Evolutionary conservation across 495 filamentous ascomycete species (phyloP), one percentile per base, ranked within the genome.

Genomic region (Neurospora tetraspora): DNA sequence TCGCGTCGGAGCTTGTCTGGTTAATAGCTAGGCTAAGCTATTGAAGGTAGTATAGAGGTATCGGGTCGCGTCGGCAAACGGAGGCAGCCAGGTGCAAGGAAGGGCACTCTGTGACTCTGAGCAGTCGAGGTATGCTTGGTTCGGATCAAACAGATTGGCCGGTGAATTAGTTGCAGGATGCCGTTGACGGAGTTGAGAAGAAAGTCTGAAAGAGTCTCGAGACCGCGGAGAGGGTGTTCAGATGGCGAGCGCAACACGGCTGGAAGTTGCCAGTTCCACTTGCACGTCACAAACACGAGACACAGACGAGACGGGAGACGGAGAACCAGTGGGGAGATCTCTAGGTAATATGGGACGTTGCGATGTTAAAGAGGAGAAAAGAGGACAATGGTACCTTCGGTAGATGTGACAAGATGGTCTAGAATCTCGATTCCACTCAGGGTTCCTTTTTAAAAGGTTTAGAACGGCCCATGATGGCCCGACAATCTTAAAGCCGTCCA

Each of bases 291-390:
- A 7, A 59, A 31, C 47, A 27, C 20, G 47, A 23, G 23, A 59
- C 39, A 73, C 68, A 65, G 31, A 36, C 38, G 68, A 37, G 10
- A 36, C 31, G 16, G 34, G 10, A n/a, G 16, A 6, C 34, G 34
- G 71, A 72, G 71, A 42, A 72, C 23, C 40, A 40, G 40, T 45
- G 69, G 40, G 39, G 69, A 70, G 69, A 71, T 40, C 36, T 23
- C 10, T 45, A 23, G 69, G 47, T 59, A 11, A 16, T 59, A 27
- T 14, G 47, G n/a, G 43, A 59, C 47, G 47, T 59, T 59, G 5
- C 47, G 23, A 59, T 31, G 47, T 59, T 59, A 27, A 59, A 27
- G 47, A 14, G 12, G 47, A 59, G 23, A 10, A 27, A 14, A 59
- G 5, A 14, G 47, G n/a, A 59, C 10, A 4, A 65, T 36, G 14